Base-by-base conservation (phyloP, 768 basidiomycete species). In the Hysterangium stoloniferum region DNA sequence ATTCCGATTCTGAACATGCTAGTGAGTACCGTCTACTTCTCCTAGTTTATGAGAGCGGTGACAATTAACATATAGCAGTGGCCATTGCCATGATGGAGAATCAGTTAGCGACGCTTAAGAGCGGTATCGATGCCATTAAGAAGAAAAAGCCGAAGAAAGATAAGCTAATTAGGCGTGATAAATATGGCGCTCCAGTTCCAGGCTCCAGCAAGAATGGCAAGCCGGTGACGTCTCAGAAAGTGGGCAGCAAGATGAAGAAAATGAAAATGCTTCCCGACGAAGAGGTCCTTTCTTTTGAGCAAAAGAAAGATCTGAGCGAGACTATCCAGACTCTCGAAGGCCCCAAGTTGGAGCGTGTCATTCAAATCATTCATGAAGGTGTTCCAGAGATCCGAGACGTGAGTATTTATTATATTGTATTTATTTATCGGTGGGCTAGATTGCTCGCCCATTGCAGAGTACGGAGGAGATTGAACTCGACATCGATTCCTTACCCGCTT, bases 391-490 rank as follows among this genome's bases (percentile, higher is more conserved):
- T 97, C 52, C 80, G 91, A 63, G 88, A 92, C 61, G 94, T 96
- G 65, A 70, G 92, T 74, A 5, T 9, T 45, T n/a, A 12, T 25
- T 49, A 28, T 54, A 17, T 36, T 54, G 27, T n/a, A 27, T 29
- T 6, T 53, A 51, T 53, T 61, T 53, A 54, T 52, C 45, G 12
- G 34, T 33, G 19, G 35, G 15, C 24, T 38, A 13, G 27, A n/a
- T 6, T 40, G 53, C 25, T 46, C 57, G n/a, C 35, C 56, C 49
- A 41, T 20, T 48, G 24, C 71, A 92, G 89, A 92, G 89, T 66
- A 87, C 86, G 40, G 92, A 97, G 67, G 96, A 99, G 71, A 97
- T 99, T 61, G 96, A 99, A 66, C 79, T 99, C 36, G 96, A 99
- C 68, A 98, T 99, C 61, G 96, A 98, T 62, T 72, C 81, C 34